A percentile compares a stretch with the other conserved stretches of the same genome.
Conservation (phyloP, 345 rosid species). For the Gynandropsis gynandra region DNA sequence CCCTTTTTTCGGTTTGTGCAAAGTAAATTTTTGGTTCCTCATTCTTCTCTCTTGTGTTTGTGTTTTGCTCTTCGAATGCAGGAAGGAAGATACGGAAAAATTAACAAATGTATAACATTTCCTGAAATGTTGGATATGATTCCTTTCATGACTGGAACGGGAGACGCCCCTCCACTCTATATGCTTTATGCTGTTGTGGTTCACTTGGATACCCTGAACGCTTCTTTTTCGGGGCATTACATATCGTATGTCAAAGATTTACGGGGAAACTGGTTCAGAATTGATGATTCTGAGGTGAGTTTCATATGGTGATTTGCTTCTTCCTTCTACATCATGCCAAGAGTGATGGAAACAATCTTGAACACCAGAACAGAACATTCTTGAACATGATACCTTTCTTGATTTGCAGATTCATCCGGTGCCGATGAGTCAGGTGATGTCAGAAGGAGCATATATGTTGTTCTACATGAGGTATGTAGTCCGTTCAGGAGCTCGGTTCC, state of each 20-base stretch:
- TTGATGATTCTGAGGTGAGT: constrained; percentile 71
- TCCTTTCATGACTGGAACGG: constrained; percentile 68
- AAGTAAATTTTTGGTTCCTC: too few species aligned
- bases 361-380: too few species aligned
- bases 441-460: constrained; percentile 85
- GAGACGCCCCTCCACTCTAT: constrained; percentile 70
- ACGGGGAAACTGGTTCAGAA: constrained; percentile 68
- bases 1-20: not conserved
- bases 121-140: constrained; percentile 81
- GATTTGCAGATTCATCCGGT: constrained; percentile 55
- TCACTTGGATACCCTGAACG: constrained; percentile 75
- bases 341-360: too few species aligned
- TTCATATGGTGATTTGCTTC: not conserved
- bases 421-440: constrained; percentile 78
- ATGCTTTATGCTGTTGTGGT: constrained; percentile 72
- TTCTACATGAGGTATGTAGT: constrained; percentile 66
- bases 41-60: not conserved
- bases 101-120: constrained; percentile 65
- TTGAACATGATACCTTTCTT: not conserved
- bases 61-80: constrained; percentile 20
- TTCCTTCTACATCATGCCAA: not conserved
- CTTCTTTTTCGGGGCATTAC: constrained; percentile 80
- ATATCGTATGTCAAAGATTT: constrained; percentile 67
- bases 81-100: constrained; percentile 78
- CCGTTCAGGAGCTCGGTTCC: not conserved